Percentiles rank a stretch among this genome's conserved stretches.
These are phyloP conservation scores for Aspergillus steynii DNA, from an alignment of 495 filamentous ascomycete species.

Conservation along the genomic window DNA sequence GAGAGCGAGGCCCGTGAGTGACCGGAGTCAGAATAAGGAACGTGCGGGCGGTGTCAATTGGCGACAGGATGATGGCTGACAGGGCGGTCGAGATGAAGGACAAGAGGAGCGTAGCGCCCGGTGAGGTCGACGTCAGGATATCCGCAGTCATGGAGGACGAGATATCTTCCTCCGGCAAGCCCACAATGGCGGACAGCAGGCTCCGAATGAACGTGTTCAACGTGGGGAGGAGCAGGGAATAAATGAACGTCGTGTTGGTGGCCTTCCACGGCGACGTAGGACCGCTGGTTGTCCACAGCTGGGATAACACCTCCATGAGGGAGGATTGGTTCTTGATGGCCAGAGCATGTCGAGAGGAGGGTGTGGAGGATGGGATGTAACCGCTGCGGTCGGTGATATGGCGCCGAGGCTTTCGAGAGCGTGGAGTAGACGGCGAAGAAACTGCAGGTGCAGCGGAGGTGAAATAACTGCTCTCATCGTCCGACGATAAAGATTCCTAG, in stretches of 20 bases:
- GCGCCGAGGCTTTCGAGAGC: conserved; percentile 41
- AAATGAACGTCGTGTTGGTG: conserved; percentile 86
- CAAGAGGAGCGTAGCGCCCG: conserved; percentile 70
- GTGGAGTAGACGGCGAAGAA: conserved; percentile 56
- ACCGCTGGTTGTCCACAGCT: conserved; percentile 87
- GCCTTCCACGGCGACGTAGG: conserved; percentile 94
- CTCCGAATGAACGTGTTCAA: conserved; percentile 84
- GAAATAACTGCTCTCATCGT: conserved; percentile 87
- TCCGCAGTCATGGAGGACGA: conserved; percentile 52
- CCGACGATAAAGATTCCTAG: conserved; percentile 54
- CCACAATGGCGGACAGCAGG: conserved; percentile 77
- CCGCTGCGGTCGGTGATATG: conserved; percentile 53
- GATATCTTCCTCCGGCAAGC: conserved; percentile 76
- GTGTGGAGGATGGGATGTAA: conserved; percentile 45
- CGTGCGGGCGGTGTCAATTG: conserved; percentile 87
- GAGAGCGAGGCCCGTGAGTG: conserved; percentile 67
- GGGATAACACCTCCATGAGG: conserved; percentile 73
- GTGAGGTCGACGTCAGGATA: conserved; percentile 70
- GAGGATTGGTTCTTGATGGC: conserved; percentile 68
- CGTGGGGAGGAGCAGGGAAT: conserved; percentile 80
- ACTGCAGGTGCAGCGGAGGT: conserved; percentile 65
- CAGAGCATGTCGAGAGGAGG: conserved; percentile 59
- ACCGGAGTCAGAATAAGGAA: conserved; percentile 81
- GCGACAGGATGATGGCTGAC: conserved; percentile 76
- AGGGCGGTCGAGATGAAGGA: conserved; percentile 80